These are phyloP conservation scores for Leccinum angustisporum DNA, from an alignment of 1,284 basidiomycete species.

Conservation along the genomic window DNA sequence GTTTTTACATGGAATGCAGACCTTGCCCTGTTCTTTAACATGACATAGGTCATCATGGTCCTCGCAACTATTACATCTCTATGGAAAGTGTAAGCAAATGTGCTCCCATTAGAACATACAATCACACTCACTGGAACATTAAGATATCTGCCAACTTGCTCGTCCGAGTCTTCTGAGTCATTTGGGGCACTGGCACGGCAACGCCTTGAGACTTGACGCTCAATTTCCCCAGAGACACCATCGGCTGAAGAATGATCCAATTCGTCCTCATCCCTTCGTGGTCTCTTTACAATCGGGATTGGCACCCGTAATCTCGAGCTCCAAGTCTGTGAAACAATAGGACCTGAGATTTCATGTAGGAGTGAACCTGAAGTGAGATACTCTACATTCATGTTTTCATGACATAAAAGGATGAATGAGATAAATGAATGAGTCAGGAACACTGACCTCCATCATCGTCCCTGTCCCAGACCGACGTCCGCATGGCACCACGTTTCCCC, in stretches of 20 bases:
- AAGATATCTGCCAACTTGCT: neutral
- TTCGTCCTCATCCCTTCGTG: neutral
- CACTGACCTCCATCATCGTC: neutral
- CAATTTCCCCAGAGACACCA: neutral
- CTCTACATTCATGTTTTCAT: neutral
- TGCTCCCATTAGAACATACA: too few relatives aligned
- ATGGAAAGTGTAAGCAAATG: neutral
- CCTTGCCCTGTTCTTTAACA: neutral
- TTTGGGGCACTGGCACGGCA: too few relatives aligned
- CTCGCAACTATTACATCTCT: conserved; percentile 1
- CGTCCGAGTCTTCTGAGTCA: neutral
- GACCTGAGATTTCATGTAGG: neutral
- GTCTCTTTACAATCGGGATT: neutral
- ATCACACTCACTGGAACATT: conserved; percentile 1
- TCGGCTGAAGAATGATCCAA: neutral
- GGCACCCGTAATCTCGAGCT: neutral
- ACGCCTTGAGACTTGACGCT: neutral
- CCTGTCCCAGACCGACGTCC: neutral
- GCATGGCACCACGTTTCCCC: neutral
- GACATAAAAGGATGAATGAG: neutral
- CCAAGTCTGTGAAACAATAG: too few relatives aligned
- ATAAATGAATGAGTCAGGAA: neutral
- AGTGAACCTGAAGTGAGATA: neutral
- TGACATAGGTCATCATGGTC: neutral
- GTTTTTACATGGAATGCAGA: neutral